Evolutionary conservation across 2,329 filamentous ascomycete species (phyloP), one percentile per base, ranked within the genome.

Genomic region (Alternaria atra): DNA sequence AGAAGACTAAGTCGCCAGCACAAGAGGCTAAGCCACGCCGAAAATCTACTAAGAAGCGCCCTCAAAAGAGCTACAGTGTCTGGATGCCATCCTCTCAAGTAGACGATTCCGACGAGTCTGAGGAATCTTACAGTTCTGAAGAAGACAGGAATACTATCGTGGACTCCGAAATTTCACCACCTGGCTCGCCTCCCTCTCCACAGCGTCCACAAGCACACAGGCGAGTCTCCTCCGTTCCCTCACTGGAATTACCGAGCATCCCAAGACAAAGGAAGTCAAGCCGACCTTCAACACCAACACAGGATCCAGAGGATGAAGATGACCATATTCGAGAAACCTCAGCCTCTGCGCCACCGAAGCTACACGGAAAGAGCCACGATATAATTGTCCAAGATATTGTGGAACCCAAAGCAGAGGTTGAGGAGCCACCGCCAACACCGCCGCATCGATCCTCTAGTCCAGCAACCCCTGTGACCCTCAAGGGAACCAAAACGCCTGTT

Each of bases 371-470:
- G 46, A 60, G 55, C 4, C 60, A 60, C 15, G 63, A 66, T 43
- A 55, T 63, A 32, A 50, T 58, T 5, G 37, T 63, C 3, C 67
- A 73, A 17, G 62, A 68, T 35, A 40, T 52, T 23, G 30, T 52
- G n/a, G 46, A 62, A 39, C 40, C 53, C 5, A 44, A 58, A 40
- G 65, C 70, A 13, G 64, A 66, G 17, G 69, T 68, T 9, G 72
- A 76, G 20, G 63, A 57, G 35, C 72, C 76, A n/a, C 77, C 81
- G n/a, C 75, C 82, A 13, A 74, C 83, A 17, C 83, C 85, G 27
- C 83, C 83, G 51, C 85, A 86, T 73, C 80, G 83, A 54, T 81
- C 83, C n/a, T 80, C 83, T n/a, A 86, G 82, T 65, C 81, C 84
- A 46, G 73, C 76, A 42, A 84, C 81, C 63, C 81, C 84, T 58